phyloP scores from a whole-genome alignment of 768 basidiomycete genomes.

The Tricholoma matsutake region DNA sequence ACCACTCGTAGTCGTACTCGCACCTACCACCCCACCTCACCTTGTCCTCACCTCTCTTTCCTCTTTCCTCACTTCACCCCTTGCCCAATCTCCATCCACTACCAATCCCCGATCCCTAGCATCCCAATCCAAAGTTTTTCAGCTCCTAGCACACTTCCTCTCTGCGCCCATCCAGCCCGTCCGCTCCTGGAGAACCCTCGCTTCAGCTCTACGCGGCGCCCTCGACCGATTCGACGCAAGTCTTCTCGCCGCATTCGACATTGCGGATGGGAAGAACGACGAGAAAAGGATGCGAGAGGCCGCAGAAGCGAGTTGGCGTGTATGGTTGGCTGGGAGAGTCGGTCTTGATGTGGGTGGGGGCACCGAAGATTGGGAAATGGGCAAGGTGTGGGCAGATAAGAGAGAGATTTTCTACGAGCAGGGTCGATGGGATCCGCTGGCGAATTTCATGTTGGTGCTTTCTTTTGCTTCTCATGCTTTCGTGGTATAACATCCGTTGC shows the following conservation, averaged over 20 bases:
- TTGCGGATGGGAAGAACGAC: conserved; percentile 71
- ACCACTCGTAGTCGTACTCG: conserved; percentile 52
- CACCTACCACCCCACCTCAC: conserved; percentile 54
- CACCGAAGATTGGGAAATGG: conserved; percentile 80
- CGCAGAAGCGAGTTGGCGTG: conserved; percentile 83
- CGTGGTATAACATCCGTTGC: not conserved
- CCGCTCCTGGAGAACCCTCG: conserved; percentile 58
- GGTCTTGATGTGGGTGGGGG: conserved; percentile 11
- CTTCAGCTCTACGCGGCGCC: conserved; percentile 66
- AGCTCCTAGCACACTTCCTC: conserved; percentile 72
- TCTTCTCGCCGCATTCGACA: conserved; percentile 85
- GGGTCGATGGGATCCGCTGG: conserved; percentile 72
- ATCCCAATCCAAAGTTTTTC: conserved; percentile 64
- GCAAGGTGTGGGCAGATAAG: conserved; percentile 94
- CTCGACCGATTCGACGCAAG: conserved; percentile 87
- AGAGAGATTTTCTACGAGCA: conserved; percentile 90
- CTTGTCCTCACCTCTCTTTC: conserved; percentile 59
- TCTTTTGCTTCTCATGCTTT: not conserved
- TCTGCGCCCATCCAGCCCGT: conserved; percentile 71
- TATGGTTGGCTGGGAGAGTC: conserved; percentile 45
- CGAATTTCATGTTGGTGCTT: conserved; percentile 73
- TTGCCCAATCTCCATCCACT: not conserved
- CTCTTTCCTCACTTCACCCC: conserved; percentile 30
- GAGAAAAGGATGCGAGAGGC: conserved; percentile 78
- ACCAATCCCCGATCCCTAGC: conserved; percentile 28